Evolutionary conservation across 176 grass and related monocot species (phyloP), one percentile per base, ranked within the genome.

Genomic region (Oryza glaberrima): DNA sequence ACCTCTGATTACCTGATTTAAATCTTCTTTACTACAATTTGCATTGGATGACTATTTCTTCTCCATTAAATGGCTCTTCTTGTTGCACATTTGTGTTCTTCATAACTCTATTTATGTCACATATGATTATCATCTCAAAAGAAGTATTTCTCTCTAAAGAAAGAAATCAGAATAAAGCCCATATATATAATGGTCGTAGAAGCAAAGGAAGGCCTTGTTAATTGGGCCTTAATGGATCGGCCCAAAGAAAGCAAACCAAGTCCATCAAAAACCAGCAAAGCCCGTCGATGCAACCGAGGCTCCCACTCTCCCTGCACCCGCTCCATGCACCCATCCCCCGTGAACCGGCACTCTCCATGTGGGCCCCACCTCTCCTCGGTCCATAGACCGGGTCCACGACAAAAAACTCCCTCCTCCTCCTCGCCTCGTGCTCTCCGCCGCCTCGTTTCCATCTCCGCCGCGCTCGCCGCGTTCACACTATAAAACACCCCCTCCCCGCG

Each of bases 401-500:
- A 11, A 44, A 44, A 44, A 44, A 44, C 0, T 1, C 3, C 3
- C 9, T 40, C 67, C 17, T 40, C 67, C 17, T 17, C 19, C 3
- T 76, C 76, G 9, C 77, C 72, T 81, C 81, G 87, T 74, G 36
- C 70, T 64, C 72, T 89, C 78, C 88, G 88, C 77, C 82, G 1
- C 81, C 87, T 86, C 69, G 68, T 54, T 73, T 75, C 77, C 78
- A 35, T 71, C 71, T 68, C 70, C 45, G 51, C 65, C 36, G 67
- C 63, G 10, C 16, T 30, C 67, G 23, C 2, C 68, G 14, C 79
- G 6, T 1, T 8, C 14, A 9, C 12, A 4, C 17, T 70, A 77
- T 88, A 82, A 77, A 86, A 5, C 10, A 40, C 9, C 86, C 23
- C 51, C 9, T 79, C 23, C 40, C n/a, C 70, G 58, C 70, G n/a